These are phyloP conservation scores for Aspergillus latus DNA, from an alignment of 2,329 filamentous ascomycete species.

Conservation along the genomic window DNA sequence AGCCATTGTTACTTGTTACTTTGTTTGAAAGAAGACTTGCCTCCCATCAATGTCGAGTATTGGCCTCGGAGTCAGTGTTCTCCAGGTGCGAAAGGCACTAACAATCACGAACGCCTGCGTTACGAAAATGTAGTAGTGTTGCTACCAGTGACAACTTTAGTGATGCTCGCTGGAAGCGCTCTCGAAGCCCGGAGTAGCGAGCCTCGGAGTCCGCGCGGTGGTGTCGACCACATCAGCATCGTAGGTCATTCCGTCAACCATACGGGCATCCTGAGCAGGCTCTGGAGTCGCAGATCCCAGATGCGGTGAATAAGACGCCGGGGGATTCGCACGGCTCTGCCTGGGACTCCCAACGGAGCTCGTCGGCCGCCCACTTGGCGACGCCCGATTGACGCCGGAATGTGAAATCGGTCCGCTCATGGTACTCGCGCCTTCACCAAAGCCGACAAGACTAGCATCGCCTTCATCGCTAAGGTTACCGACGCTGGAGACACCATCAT, in stretches of 20 bases:
- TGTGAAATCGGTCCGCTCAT: constrained; percentile 74
- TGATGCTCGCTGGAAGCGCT: background rate
- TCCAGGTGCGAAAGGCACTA: background rate
- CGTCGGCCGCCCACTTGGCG: constrained; percentile 38
- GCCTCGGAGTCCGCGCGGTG: constrained; percentile 59
- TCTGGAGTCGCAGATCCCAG: constrained; percentile 40
- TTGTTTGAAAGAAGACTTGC: background rate
- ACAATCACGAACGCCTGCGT: constrained; percentile 2
- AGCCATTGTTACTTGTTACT: background rate
- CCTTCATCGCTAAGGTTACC: constrained; percentile 85
- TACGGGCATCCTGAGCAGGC: constrained; percentile 57
- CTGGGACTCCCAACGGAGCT: constrained; percentile 44
- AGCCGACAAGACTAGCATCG: constrained; percentile 66
- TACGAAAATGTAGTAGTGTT: background rate
- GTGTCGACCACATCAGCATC: constrained; percentile 64
- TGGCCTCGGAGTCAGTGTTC: background rate
- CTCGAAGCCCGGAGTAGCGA: constrained; percentile 38
- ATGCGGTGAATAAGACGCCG: constrained; percentile 30
- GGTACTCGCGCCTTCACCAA: constrained; percentile 87
- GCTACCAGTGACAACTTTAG: background rate
- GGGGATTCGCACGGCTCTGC: constrained; percentile 33
- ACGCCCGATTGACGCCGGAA: constrained; percentile 47
- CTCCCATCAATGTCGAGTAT: background rate
- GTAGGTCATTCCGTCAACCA: constrained; percentile 68
- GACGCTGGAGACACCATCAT: constrained; percentile 62